Base-by-base conservation (phyloP, 768 basidiomycete species). In the Mycena chlorophos region DNA sequence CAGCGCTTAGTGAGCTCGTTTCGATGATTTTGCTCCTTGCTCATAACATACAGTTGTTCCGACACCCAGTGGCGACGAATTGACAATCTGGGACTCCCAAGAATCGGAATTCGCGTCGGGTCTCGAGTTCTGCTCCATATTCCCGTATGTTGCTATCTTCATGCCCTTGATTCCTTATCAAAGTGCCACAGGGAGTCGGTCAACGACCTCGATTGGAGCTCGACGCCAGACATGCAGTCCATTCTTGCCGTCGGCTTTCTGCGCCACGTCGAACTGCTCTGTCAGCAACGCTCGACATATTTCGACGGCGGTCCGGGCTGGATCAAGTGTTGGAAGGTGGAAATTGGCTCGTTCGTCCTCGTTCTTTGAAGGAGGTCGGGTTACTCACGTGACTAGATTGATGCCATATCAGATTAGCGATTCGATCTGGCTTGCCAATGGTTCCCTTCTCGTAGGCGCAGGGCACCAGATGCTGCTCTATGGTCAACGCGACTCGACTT, bases 1-100 rank as follows among this genome's bases (percentile, higher is more conserved):
- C 94, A 3, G 94, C 87, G 5, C 75, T 98, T 56, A 84, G 94
- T 93, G 67, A 56, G 34, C n/a, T 6, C 8, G 14, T 3, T 6
- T 17, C 23, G n/a, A 27, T 38, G 26, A 5, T 50, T 28, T 49
- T 58, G 49, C 55, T 50, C 50, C 31, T 54, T 63, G 22, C 49
- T 54, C 31, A 45, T 48, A 47, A 39, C 54, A 8, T 8, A 19
- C 20, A 94, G 91, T 93, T 57, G 83, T 87, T 14, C 73, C 79
- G 4, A 68, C 73, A 16, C 63, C 76, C 0, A 80, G 82, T 19
- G 88, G 87, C 0, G 80, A 89, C 55, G 92, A 95, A 66, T 70
- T 98, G 43, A 94, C 93, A 0, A 93, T 98, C 17, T 98, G 96
- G 96, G 94, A 98, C 70, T 97, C 94, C 0, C 88, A 88, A 49